Base-by-base conservation (phyloP, 257 asterid genomes). In the Ehretia macrophylla region DNA sequence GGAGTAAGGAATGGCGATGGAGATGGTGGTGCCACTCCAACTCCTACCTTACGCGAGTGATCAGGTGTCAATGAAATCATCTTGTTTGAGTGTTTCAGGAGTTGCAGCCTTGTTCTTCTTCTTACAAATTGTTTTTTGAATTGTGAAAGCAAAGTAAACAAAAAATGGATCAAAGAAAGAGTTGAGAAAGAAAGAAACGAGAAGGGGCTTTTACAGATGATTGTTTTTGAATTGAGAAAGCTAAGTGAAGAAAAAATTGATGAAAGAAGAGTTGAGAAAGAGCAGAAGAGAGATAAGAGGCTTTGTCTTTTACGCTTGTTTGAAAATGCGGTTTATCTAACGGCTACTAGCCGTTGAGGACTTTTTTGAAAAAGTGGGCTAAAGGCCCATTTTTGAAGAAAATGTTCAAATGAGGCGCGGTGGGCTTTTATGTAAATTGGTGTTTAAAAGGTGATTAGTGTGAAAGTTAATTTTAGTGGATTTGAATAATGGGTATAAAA, bases 1-100 rank as follows among this genome's bases (percentile, higher is more conserved):
- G 96, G 96, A 8, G 95, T 88, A 14, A 70, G 71, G 53, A 88
- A 88, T 5, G 96, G 96, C 11, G 75, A 56, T 13, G 96, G 96
- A 67, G 96, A 81, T 49, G 95, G 79, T 37, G 91, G 76, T 38
- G 81, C 68, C 73, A 85, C 59, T 32, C 93, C 90, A 0, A 66
- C 63, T 57, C 85, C 81, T 9, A 71, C 76, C 71, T 75, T 83
- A 39, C 95, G 82, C 45, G 19, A 59, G 39, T 77, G 42, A 17
- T 72, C 95, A 13, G 95, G 95, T 48, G 96, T 85, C 78, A 85
- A 14, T 1, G 96, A 77, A 67, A 77, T 75, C 79, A 63, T 83
- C 55, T 63, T 53, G 18, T 18, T 16, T 49, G 51, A 48, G 44
- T 8, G 10, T 17, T 38, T 56, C 19, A 0, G 21, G 17, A 37